Evolutionary conservation across 441 rosid genomes (phyloP), one percentile per base, ranked within the genome.

Genomic region (Erysimum pusillum): DNA sequence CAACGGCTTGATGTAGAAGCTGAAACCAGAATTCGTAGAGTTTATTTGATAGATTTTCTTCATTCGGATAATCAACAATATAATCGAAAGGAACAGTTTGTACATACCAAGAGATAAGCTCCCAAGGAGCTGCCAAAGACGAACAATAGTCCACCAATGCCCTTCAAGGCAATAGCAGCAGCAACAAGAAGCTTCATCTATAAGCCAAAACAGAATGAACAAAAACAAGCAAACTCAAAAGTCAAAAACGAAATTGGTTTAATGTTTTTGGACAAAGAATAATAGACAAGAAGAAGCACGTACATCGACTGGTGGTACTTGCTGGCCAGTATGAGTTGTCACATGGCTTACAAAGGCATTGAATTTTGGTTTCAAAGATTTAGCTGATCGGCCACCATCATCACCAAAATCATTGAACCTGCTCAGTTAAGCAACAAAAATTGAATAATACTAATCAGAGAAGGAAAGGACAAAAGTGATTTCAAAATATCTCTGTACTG

Each of bases 311-410:
- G 83, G 83, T 1, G 95, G 95, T 59, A 79, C 62, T 54, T 78
- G 84, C 67, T 88, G 69, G 20, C 92, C 95, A 28, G 87, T 81
- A 6, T 83, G 83, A 62, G 80, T 44, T 42, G 84, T 73, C 17
- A 88, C 60, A 51, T 92, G 93, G 63, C 74, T 82, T 6, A 85
- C 63, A 73, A 89, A 82, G 44, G 80, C 76, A n/a, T 46, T 67
- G 64, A 79, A 81, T 63, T 92, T 92, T 35, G 93, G 92, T 39
- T 59, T 79, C 71, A 86, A 45, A 10, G 80, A 61, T 78, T 75
- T 84, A 14, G 91, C 91, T 9, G 89, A 83, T 28, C 85, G 85
- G 6, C 97, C 97, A 0, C 97, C 97, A 66, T 90, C 87, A 17
- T 67, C 53, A 4, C 91, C 93, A 80, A 83, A 91, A 17, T 85